Conservation (phyloP, 257 asterid genomes). For the Dorcoceras hygrometricum region DNA sequence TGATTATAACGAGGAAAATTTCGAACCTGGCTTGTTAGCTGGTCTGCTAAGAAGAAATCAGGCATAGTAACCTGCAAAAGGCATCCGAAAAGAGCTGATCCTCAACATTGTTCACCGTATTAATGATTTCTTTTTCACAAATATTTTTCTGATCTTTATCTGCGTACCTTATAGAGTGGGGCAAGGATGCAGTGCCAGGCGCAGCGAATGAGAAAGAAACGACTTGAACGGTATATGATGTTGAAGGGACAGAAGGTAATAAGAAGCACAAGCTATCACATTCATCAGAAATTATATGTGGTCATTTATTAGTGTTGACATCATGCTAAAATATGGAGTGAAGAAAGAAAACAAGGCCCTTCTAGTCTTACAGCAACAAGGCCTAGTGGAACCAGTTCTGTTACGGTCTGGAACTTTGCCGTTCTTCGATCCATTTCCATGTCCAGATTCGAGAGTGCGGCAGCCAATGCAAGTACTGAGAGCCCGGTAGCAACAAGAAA, state of each 20-base stretch:
- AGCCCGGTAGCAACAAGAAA: neutral
- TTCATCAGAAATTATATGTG: neutral
- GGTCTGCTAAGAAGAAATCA: constrained; percentile 28
- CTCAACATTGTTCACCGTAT: neutral
- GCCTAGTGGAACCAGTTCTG: constrained; percentile 68
- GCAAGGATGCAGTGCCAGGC: constrained; percentile 73
- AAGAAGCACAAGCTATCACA: constrained; percentile 48
- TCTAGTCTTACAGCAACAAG: constrained; percentile 49
- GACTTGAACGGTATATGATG: constrained; percentile 72
- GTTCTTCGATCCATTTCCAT: constrained; percentile 54
- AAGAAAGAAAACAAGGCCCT: neutral
- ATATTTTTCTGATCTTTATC: neutral
- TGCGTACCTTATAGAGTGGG: constrained; percentile 81
- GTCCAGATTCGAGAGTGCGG: neutral
- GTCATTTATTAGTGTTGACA: too few species aligned
- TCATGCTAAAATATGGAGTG: neutral
- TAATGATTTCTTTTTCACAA: constrained; percentile 1
- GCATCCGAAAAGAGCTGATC: constrained; percentile 9
- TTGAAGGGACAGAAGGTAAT: constrained; percentile 67
- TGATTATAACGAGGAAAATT: neutral
- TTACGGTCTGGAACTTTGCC: constrained; percentile 28
- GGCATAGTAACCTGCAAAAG: constrained; percentile 59
- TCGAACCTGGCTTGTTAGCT: constrained; percentile 89
- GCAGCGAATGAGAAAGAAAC: constrained; percentile 53
- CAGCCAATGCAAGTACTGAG: neutral